Percentiles rank a stretch among this genome's conserved stretches.
Evolutionary conservation across 2,329 filamentous ascomycete species (phyloP).

Genomic region (Scedosporium aurantiacum): DNA sequence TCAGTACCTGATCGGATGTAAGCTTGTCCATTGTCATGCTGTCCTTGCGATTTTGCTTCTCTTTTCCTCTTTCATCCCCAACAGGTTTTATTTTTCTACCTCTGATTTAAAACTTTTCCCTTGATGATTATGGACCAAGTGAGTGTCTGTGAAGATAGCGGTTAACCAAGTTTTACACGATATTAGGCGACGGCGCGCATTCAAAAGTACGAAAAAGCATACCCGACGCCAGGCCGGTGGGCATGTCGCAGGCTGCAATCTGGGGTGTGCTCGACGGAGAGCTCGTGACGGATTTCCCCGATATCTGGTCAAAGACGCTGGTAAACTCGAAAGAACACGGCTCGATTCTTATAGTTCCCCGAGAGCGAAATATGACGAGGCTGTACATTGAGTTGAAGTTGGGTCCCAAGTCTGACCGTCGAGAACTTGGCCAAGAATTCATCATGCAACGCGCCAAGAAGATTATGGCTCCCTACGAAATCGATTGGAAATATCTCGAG

Average conservation of each 20-base stretch:
- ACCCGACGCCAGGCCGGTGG: conserved; percentile 41
- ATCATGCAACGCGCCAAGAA: conserved; percentile 57
- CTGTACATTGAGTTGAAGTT: conserved; percentile 46
- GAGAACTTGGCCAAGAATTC: conserved; percentile 47
- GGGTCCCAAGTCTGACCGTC: conserved; percentile 26
- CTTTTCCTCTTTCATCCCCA: neutral
- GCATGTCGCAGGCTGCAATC: conserved; percentile 40
- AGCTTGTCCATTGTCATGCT: conserved; percentile 13
- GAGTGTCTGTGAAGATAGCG: neutral
- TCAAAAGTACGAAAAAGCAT: conserved; percentile 59
- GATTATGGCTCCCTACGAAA: conserved; percentile 46
- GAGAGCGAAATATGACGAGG: conserved; percentile 62
- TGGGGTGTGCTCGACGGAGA: conserved; percentile 66
- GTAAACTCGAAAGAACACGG: conserved; percentile 56
- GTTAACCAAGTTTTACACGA: neutral
- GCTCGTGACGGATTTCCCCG: conserved; percentile 61
- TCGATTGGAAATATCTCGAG: conserved; percentile 48
- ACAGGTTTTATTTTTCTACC: conserved; percentile 1
- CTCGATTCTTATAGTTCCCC: conserved; percentile 62
- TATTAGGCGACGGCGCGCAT: conserved; percentile 54
- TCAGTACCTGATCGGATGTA: conserved; percentile 58
- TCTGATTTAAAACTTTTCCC: neutral
- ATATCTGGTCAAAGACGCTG: conserved; percentile 64
- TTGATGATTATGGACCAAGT: neutral
- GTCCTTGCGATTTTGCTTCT: neutral